phyloP scores from a whole-genome alignment of 345 rosid genomes.

The Eutrema japonicum region DNA sequence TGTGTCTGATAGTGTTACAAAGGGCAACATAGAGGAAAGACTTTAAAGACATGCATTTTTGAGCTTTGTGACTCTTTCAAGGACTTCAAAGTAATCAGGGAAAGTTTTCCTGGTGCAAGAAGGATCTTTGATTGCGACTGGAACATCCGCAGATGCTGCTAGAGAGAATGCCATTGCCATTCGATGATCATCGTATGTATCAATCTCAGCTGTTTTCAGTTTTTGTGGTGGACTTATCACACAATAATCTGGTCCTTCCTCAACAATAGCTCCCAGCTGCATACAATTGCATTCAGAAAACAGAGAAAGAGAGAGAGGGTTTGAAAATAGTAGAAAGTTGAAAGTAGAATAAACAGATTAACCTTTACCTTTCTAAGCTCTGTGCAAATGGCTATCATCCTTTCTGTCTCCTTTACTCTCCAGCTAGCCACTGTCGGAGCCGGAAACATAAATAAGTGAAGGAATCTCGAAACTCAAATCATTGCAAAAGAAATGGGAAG shows the following conservation, averaged over 20 bases:
- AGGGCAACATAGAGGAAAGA: background rate
- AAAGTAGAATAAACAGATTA: background rate
- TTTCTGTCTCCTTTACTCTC: slow-evolving; percentile 97
- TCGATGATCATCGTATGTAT: slow-evolving; percentile 93
- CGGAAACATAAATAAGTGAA: background rate
- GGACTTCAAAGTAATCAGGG: slow-evolving; percentile 91
- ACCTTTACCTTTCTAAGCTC: slow-evolving; percentile 78
- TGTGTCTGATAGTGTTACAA: slow-evolving; percentile 21
- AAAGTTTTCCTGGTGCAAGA: slow-evolving; percentile 89
- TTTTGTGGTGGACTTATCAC: slow-evolving; percentile 91
- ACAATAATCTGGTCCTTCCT: slow-evolving; percentile 92
- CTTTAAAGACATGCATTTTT: background rate
- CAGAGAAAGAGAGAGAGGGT: background rate
- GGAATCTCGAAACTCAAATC: background rate
- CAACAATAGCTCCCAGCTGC: slow-evolving; percentile 92
- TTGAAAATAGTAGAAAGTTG: background rate
- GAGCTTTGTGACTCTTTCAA: slow-evolving; percentile 60
- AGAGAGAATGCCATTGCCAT: slow-evolving; percentile 99
- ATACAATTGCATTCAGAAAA: background rate
- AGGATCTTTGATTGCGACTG: slow-evolving; percentile 89
- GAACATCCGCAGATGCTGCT: slow-evolving; percentile 90
- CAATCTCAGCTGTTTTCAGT: slow-evolving; percentile 67
- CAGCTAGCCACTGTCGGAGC: slow-evolving; percentile 84
- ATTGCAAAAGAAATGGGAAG: background rate
- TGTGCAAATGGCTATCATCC: slow-evolving; percentile 95